A percentile compares a stretch with the other conserved stretches of the same genome.
phyloP scores from a whole-genome alignment of 2,329 filamentous ascomycete genomes.

The Boeremia exigua region DNA sequence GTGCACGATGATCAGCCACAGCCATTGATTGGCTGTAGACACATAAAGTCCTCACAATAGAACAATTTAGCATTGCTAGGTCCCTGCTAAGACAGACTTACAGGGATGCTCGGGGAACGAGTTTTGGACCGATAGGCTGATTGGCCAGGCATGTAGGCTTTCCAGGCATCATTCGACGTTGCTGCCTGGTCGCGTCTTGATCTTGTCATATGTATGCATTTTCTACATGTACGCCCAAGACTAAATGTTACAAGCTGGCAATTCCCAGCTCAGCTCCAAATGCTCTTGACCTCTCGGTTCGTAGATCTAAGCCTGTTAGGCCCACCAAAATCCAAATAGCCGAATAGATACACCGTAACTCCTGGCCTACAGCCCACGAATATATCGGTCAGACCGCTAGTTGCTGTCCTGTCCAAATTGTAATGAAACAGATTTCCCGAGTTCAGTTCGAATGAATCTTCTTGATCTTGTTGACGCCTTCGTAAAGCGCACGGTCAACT shows the following conservation, averaged over 20 bases:
- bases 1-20: conserved; percentile 8
- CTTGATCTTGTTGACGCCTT: conserved; percentile 82
- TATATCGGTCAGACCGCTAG: too few species aligned
- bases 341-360: conserved; percentile 14
- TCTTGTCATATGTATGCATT: conserved; percentile 7
- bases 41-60: not conserved
- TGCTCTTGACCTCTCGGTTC: not conserved
- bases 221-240: conserved; percentile 2
- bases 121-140: not conserved
- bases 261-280: conserved; percentile 7
- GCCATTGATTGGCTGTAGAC: not conserved
- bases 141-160: not conserved
- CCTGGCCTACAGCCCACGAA: conserved; percentile 6
- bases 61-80: not conserved
- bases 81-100: not conserved
- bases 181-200: conserved; percentile 3
- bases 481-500: conserved; percentile 88
- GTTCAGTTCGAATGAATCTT: conserved; percentile 74
- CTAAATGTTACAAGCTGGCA: conserved; percentile 17
- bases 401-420: too few species aligned
- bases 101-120: too few species aligned
- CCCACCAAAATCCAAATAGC: not conserved
- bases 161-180: not conserved
- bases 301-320: conserved; percentile 8
- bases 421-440: not conserved